A percentile compares a stretch with the other conserved stretches of the same genome.
phyloP scores from a whole-genome alignment of 371 early-diverging fungal genomes.

The Globomyces sp. region DNA sequence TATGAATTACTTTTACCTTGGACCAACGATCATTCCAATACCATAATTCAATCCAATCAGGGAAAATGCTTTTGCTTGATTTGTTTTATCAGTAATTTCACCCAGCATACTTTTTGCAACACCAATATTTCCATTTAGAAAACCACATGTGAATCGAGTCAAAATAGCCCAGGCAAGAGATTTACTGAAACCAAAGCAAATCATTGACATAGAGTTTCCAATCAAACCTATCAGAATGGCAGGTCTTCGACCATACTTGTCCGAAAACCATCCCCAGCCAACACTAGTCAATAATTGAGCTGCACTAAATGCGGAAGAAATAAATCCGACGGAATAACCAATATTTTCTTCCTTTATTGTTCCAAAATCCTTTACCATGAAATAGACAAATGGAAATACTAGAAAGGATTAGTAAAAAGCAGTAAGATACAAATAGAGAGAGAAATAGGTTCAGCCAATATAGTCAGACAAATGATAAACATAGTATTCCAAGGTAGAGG shows the following conservation, averaged over 20 bases:
- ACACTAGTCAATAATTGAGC: conserved; percentile 27
- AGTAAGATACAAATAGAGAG: not conserved
- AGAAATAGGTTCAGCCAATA: not conserved
- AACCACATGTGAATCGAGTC: conserved; percentile 66
- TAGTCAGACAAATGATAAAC: conserved; percentile 47
- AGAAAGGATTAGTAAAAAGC: conserved; percentile 13
- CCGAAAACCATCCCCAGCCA: conserved; percentile 50
- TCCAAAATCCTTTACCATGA: conserved; percentile 40
- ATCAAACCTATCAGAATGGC: conserved; percentile 74
- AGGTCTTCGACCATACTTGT: conserved; percentile 78
- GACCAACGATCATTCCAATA: conserved; percentile 13
- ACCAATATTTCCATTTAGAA: conserved; percentile 73
- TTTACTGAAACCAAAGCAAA: conserved; percentile 71
- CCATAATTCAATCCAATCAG: conserved; percentile 55
- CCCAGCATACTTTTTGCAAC: conserved; percentile 82
- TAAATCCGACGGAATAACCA: conserved; percentile 30
- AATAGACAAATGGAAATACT: conserved; percentile 34
- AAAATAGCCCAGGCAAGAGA: conserved; percentile 24
- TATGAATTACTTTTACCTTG: not conserved
- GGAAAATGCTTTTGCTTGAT: conserved; percentile 63
- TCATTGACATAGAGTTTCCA: conserved; percentile 65
- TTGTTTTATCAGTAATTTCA: conserved; percentile 79
- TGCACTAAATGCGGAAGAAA: conserved; percentile 20
- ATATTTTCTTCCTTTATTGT: conserved; percentile 23
- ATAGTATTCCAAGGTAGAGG: conserved; percentile 60